Base-by-base conservation (phyloP, 805 yeast species). In the Lachancea mirantina region DNA sequence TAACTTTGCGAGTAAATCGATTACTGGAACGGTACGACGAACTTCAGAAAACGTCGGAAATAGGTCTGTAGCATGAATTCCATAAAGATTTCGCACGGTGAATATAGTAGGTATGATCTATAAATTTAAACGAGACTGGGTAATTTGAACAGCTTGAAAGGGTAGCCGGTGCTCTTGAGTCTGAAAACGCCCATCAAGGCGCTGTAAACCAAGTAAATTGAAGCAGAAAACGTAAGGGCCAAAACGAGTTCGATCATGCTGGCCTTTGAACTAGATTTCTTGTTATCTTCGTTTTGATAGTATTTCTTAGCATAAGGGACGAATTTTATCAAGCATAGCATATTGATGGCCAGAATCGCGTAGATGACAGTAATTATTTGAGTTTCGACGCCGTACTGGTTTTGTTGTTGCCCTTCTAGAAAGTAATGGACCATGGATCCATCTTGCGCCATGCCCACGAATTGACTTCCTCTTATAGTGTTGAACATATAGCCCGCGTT, bases 401-500 rank as follows among this genome's bases (percentile, higher is more conserved):
- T 64, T 50, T 79, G 83, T 48, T 82, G 87, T 21, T 85, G 85
- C 4, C 67, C 64, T 20, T 63, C 67, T 43, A 69, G 68, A 25
- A 78, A 65, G 52, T 78, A 83, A 28, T 60, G 70, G 16, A 64
- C 55, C 10, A 30, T 23, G 16, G 52, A 53, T 29, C 73, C 73
- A 26, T 55, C 45, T 22, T 54, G 55, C 26, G 58, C 55, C 26
- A 58, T 55, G 19, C 72, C 72, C 22, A 71, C 64, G 41, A 68
- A 63, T 19, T 69, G 87, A 5, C 78, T 68, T 23, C 72, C 71
- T 57, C 96, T 75, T 42, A 92, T 92, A 45, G 74, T 72, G 57
- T 85, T 88, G 70, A 76, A 92, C 98, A 92, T 92, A 61, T 87
- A 82, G 11, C 98, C 98, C 6, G 89, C 67, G 29, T 73, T 76